Evolutionary conservation across 192 early-diverging fungal species (phyloP), one percentile per base, ranked within the genome.

Genomic region (Backusella australiensis): DNA sequence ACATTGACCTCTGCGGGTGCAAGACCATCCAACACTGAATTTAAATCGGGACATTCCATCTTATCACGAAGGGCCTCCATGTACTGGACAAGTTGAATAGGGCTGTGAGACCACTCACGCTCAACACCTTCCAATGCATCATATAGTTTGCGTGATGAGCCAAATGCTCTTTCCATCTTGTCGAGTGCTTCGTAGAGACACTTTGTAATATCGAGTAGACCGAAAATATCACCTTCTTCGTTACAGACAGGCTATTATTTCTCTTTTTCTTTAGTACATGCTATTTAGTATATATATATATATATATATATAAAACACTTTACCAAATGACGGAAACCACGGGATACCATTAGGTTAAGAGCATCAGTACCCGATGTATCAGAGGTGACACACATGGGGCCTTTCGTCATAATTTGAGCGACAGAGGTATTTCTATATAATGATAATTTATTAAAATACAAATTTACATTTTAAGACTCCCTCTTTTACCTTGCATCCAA

Each of bases 21-120:
- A 17, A 83, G 73, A 41, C 86, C 85, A 63, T 92, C 89, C 63
- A 98, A 81, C 15, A 98, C 91, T 6, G 92, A 88, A 65, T 87
- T 92, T 72, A 98, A 85, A 80, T 96, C 93, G 42, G 96, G 96
- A 78, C 95, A 98, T 41, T 90, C 89, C 89, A 96, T 95, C 74
- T 91, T 88, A 76, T 94, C 91, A 49, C 90, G 86, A 78, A 94
- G 82, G 41, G 87, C 82, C 44, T 86, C 88, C 73, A 93, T 86
- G 76, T 93, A 94, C 78, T 85, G 86, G 49, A 89, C 81, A 72
- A 93, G 81, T 83, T 91, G 86, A 67, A 85, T 75, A 77, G 89
- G 78, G 71, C 86, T 81, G 56, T 85, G 88, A 63, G 63, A 86
- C 93, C 91, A 93, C 70, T 94, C 93, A 46, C 86, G 86, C 84